Conservation (phyloP, 1,284 basidiomycete species). For the Vanrija pseudolonga region DNA sequence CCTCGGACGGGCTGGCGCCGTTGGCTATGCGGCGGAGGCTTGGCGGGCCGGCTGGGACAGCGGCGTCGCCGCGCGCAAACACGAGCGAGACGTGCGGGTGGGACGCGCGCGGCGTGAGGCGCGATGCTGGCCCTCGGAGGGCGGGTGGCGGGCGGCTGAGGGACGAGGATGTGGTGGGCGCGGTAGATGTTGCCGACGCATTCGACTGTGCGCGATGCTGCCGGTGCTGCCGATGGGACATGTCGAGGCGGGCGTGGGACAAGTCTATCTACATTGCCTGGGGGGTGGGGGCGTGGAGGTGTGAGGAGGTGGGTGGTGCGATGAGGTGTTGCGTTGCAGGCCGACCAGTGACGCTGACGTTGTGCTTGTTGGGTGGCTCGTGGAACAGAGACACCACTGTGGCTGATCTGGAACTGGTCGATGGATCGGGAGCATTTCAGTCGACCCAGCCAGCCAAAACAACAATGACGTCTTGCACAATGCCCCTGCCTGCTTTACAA, state of each 20-base stretch:
- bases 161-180: neutral
- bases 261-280: neutral
- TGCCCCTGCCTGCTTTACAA: no score
- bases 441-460: no score
- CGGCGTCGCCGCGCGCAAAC: slow-evolving; percentile 29
- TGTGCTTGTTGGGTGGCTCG: no score
- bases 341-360: neutral
- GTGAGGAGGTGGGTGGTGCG: neutral
- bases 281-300: neutral
- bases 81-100: slow-evolving; percentile 35
- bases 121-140: slow-evolving; percentile 11
- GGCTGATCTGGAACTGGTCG: no score
- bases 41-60: neutral
- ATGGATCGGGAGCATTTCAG: neutral
- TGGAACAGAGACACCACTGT: no score
- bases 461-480: no score
- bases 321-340: neutral
- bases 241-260: neutral
- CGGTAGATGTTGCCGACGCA: neutral
- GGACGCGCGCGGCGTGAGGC: slow-evolving; percentile 15
- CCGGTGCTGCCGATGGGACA: neutral
- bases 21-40: slow-evolving; percentile 7
- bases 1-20: slow-evolving; percentile 19
- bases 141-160: slow-evolving; percentile 13
- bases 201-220: slow-evolving; percentile 1